Base-by-base conservation (phyloP, 2,329 filamentous ascomycete species). In the Fusarium nanum region DNA sequence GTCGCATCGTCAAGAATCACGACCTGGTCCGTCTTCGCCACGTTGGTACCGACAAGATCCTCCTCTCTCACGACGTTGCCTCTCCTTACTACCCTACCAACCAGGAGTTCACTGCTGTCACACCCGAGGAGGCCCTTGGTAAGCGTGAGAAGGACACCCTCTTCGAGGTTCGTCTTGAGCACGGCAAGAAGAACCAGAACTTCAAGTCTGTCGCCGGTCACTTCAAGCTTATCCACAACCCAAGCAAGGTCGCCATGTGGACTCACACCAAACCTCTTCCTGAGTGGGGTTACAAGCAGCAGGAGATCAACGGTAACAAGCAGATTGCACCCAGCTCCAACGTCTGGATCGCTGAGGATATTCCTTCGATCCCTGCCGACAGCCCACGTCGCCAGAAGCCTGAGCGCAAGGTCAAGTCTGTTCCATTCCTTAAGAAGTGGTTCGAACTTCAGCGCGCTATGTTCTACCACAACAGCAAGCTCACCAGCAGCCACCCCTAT, bases 241-340 rank as follows among this genome's bases (percentile, higher is more conserved):
- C 95, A 10, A 97, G 93, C 80, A 97, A 97, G 80, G 96, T 99
- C 53, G 95, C 96, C 71, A 97, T 99, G 95, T 99, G 96, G 96
- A 99, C 96, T 28, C 95, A 98, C 81, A 92, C 92, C 37, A 96
- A 90, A 64, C 93, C 96, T 52, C 88, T 99, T n/a, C 96, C 96
- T 7, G 96, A 99, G 6, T 99, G 96, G 96, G 96, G 88, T 27
- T 95, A 92, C 84, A 96, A 97, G 81, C 96, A 99, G 81, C 95
- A 97, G 77, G 96, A 99, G 80, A 98, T 99, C 85, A 99, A 99
- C 81, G 96, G 96, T 64, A 99, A 99, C 86, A 99, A 99, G 88
- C 97, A 97, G 78, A 84, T 97, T 56, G 86, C 90, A 28, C 92
- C 95, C 68, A 91, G 92, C 78, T 97, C 93, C 79, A 99, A 99